Evolutionary conservation across 352 stramenopile species (phyloP), one percentile per base, ranked within the genome.

Genomic region (Pythium angustatum): DNA sequence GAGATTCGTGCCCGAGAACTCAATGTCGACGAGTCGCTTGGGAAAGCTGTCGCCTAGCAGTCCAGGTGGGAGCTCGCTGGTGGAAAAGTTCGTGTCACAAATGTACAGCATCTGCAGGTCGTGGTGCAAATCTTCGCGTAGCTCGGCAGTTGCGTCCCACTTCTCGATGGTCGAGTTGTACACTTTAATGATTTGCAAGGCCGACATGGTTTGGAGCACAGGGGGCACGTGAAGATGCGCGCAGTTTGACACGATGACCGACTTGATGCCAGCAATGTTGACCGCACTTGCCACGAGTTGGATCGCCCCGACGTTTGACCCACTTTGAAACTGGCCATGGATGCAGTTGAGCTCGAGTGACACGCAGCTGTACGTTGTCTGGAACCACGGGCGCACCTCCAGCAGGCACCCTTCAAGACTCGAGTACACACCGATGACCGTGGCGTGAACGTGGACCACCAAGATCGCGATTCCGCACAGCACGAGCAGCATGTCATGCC

Each of bases 81-180:
- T 17, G 2, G 31, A 33, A 24, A 69, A 49, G 21, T 69, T 69
- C 0, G 61, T 40, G 10, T 53, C 34, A n/a, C 31, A 49, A 17
- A 68, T 27, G 31, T 62, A 67, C 15, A 75, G 49, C 5, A 69
- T 33, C 47, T 67, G 43, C 1, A 75, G 3, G 7, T 31, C 48
- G 11, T 50, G 58, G 17, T 75, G 63, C 0, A 51, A 21, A 5
- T 45, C 14, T 1, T 58, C 2, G 5, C 17, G 58, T 22, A 72
- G n/a, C 14, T 62, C 68, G 6, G 53, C 58, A 2, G 47, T 43
- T 3, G 19, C 12, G 8, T 28, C 21, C 69, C 69, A 76, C 14
- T 53, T 11, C 8, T 27, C 53, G 12, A 76, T 30, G 11, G 70
- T 69, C n/a, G 47, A 72, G 51, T 77, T 77, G 54, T 56, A 63